phyloP scores from a whole-genome alignment of 1,139 yeast species.

The Zygosaccharomyces sapae region DNA sequence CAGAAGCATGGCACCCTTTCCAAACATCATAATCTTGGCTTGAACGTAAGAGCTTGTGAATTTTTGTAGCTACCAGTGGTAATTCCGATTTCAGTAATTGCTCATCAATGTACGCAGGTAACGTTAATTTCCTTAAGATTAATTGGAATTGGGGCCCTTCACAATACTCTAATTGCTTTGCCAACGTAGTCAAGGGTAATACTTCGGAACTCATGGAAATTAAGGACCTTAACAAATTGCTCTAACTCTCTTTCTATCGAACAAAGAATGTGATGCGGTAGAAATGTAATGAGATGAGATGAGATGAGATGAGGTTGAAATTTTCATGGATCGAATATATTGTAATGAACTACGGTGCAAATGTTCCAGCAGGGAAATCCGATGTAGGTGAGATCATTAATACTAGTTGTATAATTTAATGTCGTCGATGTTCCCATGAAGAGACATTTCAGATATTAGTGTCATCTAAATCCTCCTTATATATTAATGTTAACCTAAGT shows the following conservation, averaged over 20 bases:
- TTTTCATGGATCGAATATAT: slow-evolving; percentile 3
- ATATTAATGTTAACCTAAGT: too few species aligned
- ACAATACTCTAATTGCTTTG: slow-evolving; percentile 35
- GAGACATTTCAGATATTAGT: too few species aligned
- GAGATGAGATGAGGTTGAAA: slow-evolving; percentile 10
- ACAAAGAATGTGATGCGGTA: neutral
- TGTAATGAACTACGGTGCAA: too few species aligned
- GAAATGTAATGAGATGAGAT: slow-evolving; percentile 10
- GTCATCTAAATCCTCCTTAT: too few species aligned
- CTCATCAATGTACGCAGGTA: slow-evolving; percentile 38
- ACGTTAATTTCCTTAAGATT: slow-evolving; percentile 34
- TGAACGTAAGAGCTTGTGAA: slow-evolving; percentile 51
- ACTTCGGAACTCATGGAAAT: slow-evolving; percentile 16
- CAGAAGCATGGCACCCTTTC: slow-evolving; percentile 58
- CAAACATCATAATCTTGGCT: slow-evolving; percentile 50
- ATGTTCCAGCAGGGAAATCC: too few species aligned
- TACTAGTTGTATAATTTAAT: too few species aligned
- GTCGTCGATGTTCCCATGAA: too few species aligned
- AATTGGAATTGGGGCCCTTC: slow-evolving; percentile 35
- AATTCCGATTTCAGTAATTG: slow-evolving; percentile 49
- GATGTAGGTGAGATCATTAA: too few species aligned
- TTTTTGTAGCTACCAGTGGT: slow-evolving; percentile 53
- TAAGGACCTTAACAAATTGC: too few species aligned
- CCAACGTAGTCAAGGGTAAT: slow-evolving; percentile 34
- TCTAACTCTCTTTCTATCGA: too few species aligned